Base-by-base conservation (phyloP, 768 basidiomycete genomes). In the Leccinum barrowsii region DNA sequence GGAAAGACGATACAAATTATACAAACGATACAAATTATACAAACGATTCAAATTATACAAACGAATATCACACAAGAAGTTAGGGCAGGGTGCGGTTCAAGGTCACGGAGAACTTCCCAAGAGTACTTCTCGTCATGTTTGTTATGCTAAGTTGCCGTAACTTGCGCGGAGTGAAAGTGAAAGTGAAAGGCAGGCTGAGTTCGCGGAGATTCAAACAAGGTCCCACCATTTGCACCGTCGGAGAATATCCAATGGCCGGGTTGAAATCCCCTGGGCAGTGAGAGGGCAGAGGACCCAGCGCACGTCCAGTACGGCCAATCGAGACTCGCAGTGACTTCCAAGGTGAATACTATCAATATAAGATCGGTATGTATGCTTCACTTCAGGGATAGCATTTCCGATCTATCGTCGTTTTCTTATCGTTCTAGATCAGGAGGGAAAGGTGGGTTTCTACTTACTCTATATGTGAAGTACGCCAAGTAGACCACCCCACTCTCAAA, bases 261-360 rank as follows among this genome's bases (percentile, higher is more conserved):
- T 34, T 5, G 74, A 73, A 49, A 79, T 85, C 58, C 69, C 58
- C 69, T 85, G n/a, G 81, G 79, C 5, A 80, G 73, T 19, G 72
- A 77, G 48, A 70, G 70, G 46, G 74, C 77, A 1, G 61, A 75
- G 12, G 80, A 82, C 47, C 73, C 80, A 52, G 77, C 72, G 35
- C 55, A 72, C 30, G 78, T 86, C 50, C 66, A 60, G 34, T 88
- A 85, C 58, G 85, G 86, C 24, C 78, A 82, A 32, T 71, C 86
- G 55, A 71, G 57, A 32, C 70, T 88, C 56, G 79, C 81, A 6
- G 76, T 84, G 37, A 82, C 86, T 47, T 78, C 81, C 40, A 86
- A 87, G 81, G 86, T 81, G 51, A 65, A 53, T 55, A 24, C 34
- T 46, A 22, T 15, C 19, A 48, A 35, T 19, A 37, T 40, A 4